phyloP scores from a whole-genome alignment of 2,329 filamentous ascomycete species.

The Fonsecaea multimorphosa region DNA sequence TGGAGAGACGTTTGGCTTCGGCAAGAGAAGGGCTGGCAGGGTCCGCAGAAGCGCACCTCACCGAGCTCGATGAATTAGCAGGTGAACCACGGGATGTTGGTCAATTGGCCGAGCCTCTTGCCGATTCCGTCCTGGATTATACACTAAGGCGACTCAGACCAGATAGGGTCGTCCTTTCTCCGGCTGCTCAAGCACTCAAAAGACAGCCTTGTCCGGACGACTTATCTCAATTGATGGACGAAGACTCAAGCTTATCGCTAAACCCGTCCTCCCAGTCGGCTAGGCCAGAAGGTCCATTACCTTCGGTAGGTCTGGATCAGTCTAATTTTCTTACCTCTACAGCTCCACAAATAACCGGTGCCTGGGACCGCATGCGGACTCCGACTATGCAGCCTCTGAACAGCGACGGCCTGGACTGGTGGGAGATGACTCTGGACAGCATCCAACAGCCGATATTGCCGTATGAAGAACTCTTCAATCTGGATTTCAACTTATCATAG shows the following conservation, averaged over 20 bases:
- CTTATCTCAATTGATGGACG: conserved; percentile 15
- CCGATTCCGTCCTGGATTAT: conserved; percentile 23
- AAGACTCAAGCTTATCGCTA: neutral
- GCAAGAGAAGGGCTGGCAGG: neutral
- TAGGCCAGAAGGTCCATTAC: neutral
- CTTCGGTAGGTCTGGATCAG: neutral
- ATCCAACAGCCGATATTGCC: conserved; percentile 19
- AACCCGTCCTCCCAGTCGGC: neutral
- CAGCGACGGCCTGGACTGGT: conserved; percentile 13
- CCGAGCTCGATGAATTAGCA: conserved; percentile 20
- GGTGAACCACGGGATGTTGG: conserved; percentile 15
- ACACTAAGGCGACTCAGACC: conserved; percentile 9
- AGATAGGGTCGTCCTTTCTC: neutral
- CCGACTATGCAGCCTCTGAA: conserved; percentile 5
- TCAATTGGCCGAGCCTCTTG: conserved; percentile 19
- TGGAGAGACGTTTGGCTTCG: conserved; percentile 8
- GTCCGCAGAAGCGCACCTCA: conserved; percentile 4
- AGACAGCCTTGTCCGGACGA: conserved; percentile 7
- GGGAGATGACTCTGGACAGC: conserved; percentile 16
- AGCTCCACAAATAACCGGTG: neutral
- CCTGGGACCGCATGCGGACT: conserved; percentile 10
- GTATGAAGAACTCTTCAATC: conserved; percentile 18
- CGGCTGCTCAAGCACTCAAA: conserved; percentile 11
- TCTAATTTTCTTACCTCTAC: neutral
- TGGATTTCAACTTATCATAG: conserved; percentile 18